Base-by-base conservation (phyloP, 208 protist genomes). In the Crithidia thermophila region DNA sequence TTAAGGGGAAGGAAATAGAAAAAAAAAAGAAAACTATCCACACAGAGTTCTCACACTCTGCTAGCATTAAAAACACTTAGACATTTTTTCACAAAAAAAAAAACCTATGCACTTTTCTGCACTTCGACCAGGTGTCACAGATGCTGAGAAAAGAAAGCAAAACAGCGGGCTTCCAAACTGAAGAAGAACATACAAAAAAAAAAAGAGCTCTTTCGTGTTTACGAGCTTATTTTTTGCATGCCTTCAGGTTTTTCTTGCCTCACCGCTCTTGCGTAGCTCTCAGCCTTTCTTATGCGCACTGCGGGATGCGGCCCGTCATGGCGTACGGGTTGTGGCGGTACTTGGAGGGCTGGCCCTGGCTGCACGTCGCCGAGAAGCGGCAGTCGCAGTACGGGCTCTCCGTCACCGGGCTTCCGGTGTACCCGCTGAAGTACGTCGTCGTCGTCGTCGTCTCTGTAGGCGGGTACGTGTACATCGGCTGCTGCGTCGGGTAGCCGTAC, bases 321-420 rank as follows among this genome's bases (percentile, higher is more conserved):
- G 65, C 69, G 62, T 95, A 95, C 0, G 90, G 90, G 76, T 95
- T 95, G 77, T 95, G 90, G 45, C 86, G 81, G 77, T 95, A 95
- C 67, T 81, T 82, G 16, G 82, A 53, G 0, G 84, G 82, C 51
- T 77, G 73, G 61, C 85, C 89, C 36, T 59, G 61, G 33, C 69
- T 82, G 77, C 86, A 94, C 46, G 72, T 81, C 9, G 87, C 70
- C 1, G 79, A 85, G 51, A 93, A 79, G 61, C 65, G 66, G 59
- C 76, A 83, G 52, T 50, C 43, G 70, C 83, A 90, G 56, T 57
- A 68, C 27, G 30, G 28, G 30, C 34, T 43, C 8, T 75, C 67
- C 30, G 53, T 37, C 34, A 30, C 18, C 23, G 25, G 37, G 20
- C n/a, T 50, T 8, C 10, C 6, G 1, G 18, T 25, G 40, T 43